phyloP scores from a whole-genome alignment of 2,329 filamentous ascomycete species.

The Penicillium sp. region DNA sequence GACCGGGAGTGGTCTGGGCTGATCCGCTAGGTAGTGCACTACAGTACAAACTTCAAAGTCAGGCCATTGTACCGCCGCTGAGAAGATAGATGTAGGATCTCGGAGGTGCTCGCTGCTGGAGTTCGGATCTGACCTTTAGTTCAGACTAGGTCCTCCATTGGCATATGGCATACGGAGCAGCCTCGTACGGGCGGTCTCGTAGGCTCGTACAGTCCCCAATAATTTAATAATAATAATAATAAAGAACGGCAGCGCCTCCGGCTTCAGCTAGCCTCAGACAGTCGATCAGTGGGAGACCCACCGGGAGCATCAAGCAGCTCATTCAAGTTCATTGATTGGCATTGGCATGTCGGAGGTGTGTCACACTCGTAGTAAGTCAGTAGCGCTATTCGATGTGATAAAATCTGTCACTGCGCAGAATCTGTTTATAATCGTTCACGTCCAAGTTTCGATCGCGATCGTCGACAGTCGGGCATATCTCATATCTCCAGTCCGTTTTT shows the following conservation, averaged over 20 bases:
- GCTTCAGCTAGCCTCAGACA: slow-evolving; percentile 14
- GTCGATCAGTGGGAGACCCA: slow-evolving; percentile 11
- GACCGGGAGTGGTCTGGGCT: slow-evolving; percentile 11
- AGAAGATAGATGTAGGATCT: slow-evolving; percentile 7
- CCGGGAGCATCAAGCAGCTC: background rate
- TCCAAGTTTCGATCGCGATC: too few relatives aligned
- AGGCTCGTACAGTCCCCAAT: too few relatives aligned
- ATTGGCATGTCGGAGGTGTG: background rate
- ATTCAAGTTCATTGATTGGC: too few relatives aligned
- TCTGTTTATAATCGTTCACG: too few relatives aligned
- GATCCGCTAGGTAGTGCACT: background rate
- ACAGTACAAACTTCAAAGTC: background rate
- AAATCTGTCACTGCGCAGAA: too few relatives aligned
- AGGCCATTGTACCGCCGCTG: background rate
- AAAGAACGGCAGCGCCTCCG: background rate
- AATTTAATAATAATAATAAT: background rate
- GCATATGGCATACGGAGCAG: background rate
- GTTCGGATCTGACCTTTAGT: slow-evolving; percentile 12
- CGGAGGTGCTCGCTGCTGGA: slow-evolving; percentile 12
- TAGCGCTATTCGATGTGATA: background rate
- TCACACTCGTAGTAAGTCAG: too few relatives aligned
- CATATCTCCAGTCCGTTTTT: background rate
- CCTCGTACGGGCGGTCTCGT: background rate
- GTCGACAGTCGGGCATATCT: background rate
- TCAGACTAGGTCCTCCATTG: background rate